Conservation (phyloP, 129 eudicot genomes). For the Lactuca saligna region DNA sequence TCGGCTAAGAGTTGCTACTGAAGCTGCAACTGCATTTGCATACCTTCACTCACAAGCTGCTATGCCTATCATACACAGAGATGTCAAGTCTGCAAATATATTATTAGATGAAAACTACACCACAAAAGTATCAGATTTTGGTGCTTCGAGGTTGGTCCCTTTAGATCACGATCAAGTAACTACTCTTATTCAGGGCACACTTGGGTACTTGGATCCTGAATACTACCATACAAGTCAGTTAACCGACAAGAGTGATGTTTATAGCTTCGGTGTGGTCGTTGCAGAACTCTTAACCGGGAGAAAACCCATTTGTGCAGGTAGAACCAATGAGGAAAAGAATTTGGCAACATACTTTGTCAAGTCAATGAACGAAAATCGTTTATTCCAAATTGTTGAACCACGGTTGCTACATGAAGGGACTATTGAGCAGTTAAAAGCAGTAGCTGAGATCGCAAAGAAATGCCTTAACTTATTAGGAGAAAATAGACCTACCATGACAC, state of each 20-base stretch:
- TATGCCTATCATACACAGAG: neutral
- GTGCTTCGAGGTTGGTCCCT: neutral
- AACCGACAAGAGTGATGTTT: constrained; percentile 41
- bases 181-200: constrained; percentile 42
- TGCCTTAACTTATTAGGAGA: neutral
- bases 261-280: constrained; percentile 56
- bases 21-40: neutral
- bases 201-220: constrained; percentile 54
- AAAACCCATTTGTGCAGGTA: constrained; percentile 30
- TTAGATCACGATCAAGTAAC: neutral
- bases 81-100: neutral
- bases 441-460: neutral
- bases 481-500: constrained; percentile 38
- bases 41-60: neutral
- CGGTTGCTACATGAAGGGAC: constrained; percentile 36
- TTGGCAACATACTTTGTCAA: constrained; percentile 27
- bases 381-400: constrained; percentile 42
- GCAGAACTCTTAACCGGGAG: constrained; percentile 49
- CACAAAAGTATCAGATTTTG: neutral
- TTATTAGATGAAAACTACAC: neutral
- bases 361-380: constrained; percentile 36
- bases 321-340: constrained; percentile 14
- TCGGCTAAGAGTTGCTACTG: neutral
- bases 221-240: constrained; percentile 29
- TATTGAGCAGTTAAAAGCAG: constrained; percentile 35